Base-by-base conservation (phyloP, 495 filamentous ascomycete genomes). In the Penicillium ochrochloron region DNA sequence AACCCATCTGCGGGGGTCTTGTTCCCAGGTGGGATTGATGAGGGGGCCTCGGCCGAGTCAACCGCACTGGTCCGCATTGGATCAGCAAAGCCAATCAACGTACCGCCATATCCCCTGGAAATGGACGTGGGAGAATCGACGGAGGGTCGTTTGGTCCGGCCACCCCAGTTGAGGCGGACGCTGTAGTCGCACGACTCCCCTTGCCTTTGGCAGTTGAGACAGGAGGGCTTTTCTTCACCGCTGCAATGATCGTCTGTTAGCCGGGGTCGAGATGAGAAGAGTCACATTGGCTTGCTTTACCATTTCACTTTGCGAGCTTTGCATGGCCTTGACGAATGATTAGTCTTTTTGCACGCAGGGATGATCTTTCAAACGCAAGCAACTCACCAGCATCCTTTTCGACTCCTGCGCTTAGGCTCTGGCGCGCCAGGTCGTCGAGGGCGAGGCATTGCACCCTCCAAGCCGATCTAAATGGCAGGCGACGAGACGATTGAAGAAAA, bases 251-350 rank as follows among this genome's bases (percentile, higher is more conserved):
- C 27, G 31, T 33, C 31, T 15, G 15, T 29, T 34, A n/a, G 31
- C 17, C 1, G 25, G 29, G n/a, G 2, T 4, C 5, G 1, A 3
- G 6, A 41, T 7, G 37, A 51, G 6, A 7, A 41, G 39, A 44
- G 27, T 25, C 35, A 41, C 1, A 5, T 11, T 14, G 6, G 21
- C 66, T 35, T 67, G 68, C 37, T 17, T 68, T 79, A 85, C 84
- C 92, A 95, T 80, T 96, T 95, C 65, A 95, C 88, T 73, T 94
- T 96, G 57, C 90, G 84, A 59, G 87, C 85, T 76, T 96, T 96
- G 79, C 92, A 96, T 23, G 89, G 90, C 89, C 90, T 93, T 39
- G 27, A 9, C 15, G 17, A 19, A 23, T 14, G 27, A 21, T 71
- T 52, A 72, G 67, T 46, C 17, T 46, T 19, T 19, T 44, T 23